Conservation (phyloP, 176 grass and related monocot genomes). For the Triticum timopheevii region DNA sequence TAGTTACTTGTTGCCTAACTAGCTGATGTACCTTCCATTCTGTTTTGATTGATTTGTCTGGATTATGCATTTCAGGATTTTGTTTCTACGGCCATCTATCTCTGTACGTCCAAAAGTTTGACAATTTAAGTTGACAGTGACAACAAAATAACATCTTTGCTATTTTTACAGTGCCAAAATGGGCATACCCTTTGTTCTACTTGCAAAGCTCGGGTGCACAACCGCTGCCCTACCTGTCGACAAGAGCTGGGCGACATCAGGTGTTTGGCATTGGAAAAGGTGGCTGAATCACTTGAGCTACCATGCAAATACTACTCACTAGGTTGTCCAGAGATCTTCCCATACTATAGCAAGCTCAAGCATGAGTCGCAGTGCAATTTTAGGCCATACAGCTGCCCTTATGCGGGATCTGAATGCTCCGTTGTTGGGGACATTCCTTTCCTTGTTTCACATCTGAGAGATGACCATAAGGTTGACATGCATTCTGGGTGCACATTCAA, state of each 20-base stretch:
- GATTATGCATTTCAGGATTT: neutral
- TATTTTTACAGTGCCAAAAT: constrained; percentile 36
- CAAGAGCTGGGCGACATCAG: constrained; percentile 38
- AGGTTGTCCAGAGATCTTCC: constrained; percentile 43
- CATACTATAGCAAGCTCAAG: constrained; percentile 46
- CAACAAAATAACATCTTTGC: neutral
- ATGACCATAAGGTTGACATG: constrained; percentile 46
- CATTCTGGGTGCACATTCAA: constrained; percentile 42
- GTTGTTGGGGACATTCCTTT: constrained; percentile 29
- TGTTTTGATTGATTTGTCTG: neutral
- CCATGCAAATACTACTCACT: constrained; percentile 28
- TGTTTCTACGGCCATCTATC: neutral
- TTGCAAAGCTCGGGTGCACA: constrained; percentile 42
- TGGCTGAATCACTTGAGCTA: constrained; percentile 39
- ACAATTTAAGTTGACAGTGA: neutral
- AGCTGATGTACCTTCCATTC: neutral
- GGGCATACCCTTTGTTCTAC: constrained; percentile 39
- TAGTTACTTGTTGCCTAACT: neutral
- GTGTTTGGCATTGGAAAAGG: constrained; percentile 39
- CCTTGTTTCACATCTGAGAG: constrained; percentile 41
- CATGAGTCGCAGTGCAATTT: constrained; percentile 45
- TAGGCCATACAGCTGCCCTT: constrained; percentile 31
- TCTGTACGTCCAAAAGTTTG: neutral
- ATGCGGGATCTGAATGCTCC: constrained; percentile 38
- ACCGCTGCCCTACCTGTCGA: constrained; percentile 36